Evolutionary conservation across 2,329 filamentous ascomycete genomes (phyloP).

Genomic region (Ophiostoma quercus): DNA sequence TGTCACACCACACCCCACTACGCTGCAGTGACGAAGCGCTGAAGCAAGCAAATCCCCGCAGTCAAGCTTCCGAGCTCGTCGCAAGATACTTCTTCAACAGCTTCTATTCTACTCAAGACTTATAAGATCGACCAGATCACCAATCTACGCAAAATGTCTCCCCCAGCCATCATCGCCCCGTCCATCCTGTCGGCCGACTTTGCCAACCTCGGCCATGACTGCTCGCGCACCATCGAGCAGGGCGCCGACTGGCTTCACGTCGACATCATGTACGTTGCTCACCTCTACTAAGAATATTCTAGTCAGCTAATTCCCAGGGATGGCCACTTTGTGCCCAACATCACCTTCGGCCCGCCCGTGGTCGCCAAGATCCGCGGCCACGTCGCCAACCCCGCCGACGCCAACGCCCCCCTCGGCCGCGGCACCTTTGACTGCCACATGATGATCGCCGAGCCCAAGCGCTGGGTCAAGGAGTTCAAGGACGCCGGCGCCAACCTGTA

Average conservation of each 20-base stretch:
- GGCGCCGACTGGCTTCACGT: slow-evolving; percentile 92
- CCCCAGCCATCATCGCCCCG: slow-evolving; percentile 88
- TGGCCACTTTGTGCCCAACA: slow-evolving; percentile 97
- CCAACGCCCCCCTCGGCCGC: slow-evolving; percentile 58
- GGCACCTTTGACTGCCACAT: slow-evolving; percentile 99
- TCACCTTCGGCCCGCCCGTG: slow-evolving; percentile 92
- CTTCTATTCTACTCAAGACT: not conserved
- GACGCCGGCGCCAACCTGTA: slow-evolving; percentile 95
- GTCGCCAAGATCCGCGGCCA: slow-evolving; percentile 89
- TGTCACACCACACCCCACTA: slow-evolving; percentile 11
- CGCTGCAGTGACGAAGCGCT: not conserved
- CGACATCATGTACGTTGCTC: slow-evolving; percentile 66
- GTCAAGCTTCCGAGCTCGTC: not conserved
- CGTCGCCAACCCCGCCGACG: slow-evolving; percentile 58
- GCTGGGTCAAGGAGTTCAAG: slow-evolving; percentile 95
- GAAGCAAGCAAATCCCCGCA: slow-evolving; percentile 1
- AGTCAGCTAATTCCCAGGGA: slow-evolving; percentile 58
- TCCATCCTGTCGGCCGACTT: slow-evolving; percentile 99
- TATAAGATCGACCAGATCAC: not conserved
- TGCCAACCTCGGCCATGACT: slow-evolving; percentile 78
- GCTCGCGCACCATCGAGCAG: slow-evolving; percentile 75
- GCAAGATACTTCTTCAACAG: not conserved
- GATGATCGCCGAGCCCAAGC: slow-evolving; percentile 99
- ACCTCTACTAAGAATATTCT: not conserved
- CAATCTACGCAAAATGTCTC: slow-evolving; percentile 57